Evolutionary conservation across 495 filamentous ascomycete genomes (phyloP).

Genomic region (Neurospora sublineolata): DNA sequence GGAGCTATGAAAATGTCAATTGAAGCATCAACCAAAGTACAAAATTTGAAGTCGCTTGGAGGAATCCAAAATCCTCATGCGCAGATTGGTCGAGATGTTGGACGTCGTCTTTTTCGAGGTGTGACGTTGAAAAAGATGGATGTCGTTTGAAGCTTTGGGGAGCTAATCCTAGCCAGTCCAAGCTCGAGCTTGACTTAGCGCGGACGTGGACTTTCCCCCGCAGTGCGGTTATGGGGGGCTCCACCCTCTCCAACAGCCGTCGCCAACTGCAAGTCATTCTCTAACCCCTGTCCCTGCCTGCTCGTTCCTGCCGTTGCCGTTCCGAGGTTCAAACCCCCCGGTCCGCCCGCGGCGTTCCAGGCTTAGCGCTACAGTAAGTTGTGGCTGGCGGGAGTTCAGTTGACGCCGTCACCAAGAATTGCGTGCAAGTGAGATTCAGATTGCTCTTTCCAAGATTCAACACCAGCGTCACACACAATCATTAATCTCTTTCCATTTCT

Average conservation of each 20-base stretch:
- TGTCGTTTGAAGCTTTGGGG: not conserved
- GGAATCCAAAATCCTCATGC: not conserved
- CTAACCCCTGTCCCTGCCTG: not conserved
- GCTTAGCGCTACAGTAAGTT: not conserved
- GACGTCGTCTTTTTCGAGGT: not conserved
- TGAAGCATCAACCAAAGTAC: not conserved
- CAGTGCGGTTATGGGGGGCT: not conserved
- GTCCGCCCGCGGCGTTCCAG: not conserved
- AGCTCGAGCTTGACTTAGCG: not conserved
- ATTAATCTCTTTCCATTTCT: not conserved
- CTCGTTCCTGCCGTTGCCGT: not conserved
- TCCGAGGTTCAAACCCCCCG: slow-evolving; percentile 8
- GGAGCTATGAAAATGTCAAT: not conserved
- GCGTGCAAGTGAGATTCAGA: not conserved
- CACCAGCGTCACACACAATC: not conserved
- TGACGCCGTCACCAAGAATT: not conserved
- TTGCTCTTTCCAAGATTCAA: not conserved
- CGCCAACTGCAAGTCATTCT: slow-evolving; percentile 9
- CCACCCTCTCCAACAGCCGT: not conserved
- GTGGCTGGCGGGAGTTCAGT: not conserved
- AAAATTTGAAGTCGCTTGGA: not conserved
- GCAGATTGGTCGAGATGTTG: not conserved
- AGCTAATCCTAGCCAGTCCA: not conserved
- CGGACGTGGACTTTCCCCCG: not conserved
- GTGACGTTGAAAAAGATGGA: not conserved